Evolutionary conservation across 148 eudicot species (phyloP).

Genomic region (Fagopyrum esculentum): DNA sequence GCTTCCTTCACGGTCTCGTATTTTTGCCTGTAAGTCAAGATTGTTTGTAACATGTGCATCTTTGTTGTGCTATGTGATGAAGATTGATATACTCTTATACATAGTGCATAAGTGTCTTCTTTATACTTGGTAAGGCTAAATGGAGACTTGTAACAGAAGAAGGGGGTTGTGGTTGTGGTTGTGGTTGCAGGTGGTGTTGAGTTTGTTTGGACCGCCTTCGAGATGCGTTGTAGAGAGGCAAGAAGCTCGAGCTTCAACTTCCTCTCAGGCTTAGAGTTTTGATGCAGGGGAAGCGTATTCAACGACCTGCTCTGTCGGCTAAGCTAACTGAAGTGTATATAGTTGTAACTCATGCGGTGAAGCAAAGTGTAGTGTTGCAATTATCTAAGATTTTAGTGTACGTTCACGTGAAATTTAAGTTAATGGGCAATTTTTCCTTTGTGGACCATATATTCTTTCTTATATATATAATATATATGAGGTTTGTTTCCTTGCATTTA

Average conservation of each 20-base stretch:
- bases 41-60: not conserved
- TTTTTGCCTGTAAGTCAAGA: slow-evolving; percentile 79
- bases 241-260: slow-evolving; percentile 60
- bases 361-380: not conserved
- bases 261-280: slow-evolving; percentile 18
- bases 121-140: not conserved
- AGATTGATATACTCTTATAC: not conserved
- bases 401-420: not conserved
- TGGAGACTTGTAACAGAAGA: too few species aligned
- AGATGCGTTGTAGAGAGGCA: slow-evolving; percentile 50
- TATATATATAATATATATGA: not conserved
- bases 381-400: not conserved
- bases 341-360: not conserved
- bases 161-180: slow-evolving; percentile 15
- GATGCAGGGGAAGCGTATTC: not conserved
- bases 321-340: slow-evolving; percentile 4
- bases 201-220: slow-evolving; percentile 85
- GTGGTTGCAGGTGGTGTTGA: slow-evolving; percentile 57
- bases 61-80: not conserved
- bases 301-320: not conserved
- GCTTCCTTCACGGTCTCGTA: slow-evolving; percentile 91
- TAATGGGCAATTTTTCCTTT: not conserved
- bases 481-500: not conserved
- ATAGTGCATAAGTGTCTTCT: not conserved
- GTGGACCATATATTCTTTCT: too few species aligned